Base-by-base conservation (phyloP, 73 alveolate species). In the Blepharisma japonicum region DNA sequence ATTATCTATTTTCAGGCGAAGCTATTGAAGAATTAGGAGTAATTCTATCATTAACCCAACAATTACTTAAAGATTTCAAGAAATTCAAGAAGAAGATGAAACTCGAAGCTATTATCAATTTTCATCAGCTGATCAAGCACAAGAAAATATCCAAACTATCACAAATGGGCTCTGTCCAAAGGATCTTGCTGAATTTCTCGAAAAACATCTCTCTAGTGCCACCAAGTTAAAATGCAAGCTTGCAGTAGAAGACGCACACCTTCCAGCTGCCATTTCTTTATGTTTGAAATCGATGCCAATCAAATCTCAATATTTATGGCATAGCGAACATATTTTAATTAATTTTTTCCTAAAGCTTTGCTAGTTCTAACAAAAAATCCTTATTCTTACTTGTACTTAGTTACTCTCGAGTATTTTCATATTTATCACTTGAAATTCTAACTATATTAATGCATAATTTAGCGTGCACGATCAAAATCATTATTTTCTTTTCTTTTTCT, bases 111-210 rank as follows among this genome's bases (percentile, higher is more conserved):
- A 68, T 86, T 77, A 55, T 49, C 92, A 92, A 45, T 89, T 89
- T 88, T 45, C 87, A 47, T 74, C 92, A n/a, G 90, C 89, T 1
- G 95, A 89, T 38, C 84, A 84, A 39, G 95, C 95, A 11, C 84
- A 85, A 8, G 86, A 80, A 21, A 89, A 89, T 72, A 81, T 89
- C 4, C 9, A 46, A n/a, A 83, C 83, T 42, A 83, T 89, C 68
- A 54, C 92, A 39, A n/a, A 68, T 14, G 83, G 81, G 53, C 55
- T 80, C 49, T 85, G 74, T 55, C 53, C 96, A 5, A 86, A 86
- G 55, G 91, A 86, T 55, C 91, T 93, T 78, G 81, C 77, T 70
- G 71, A 81, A 68, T 93, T 93, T 81, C 72, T 93, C 20, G 71
- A 66, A 51, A 87, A 87, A 68, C 71, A 93, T 72, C 81, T 93